A percentile compares a stretch with the other conserved stretches of the same genome.
Conservation (phyloP, 2,329 filamentous ascomycete species). For the Colletotrichum tamarilloi region DNA sequence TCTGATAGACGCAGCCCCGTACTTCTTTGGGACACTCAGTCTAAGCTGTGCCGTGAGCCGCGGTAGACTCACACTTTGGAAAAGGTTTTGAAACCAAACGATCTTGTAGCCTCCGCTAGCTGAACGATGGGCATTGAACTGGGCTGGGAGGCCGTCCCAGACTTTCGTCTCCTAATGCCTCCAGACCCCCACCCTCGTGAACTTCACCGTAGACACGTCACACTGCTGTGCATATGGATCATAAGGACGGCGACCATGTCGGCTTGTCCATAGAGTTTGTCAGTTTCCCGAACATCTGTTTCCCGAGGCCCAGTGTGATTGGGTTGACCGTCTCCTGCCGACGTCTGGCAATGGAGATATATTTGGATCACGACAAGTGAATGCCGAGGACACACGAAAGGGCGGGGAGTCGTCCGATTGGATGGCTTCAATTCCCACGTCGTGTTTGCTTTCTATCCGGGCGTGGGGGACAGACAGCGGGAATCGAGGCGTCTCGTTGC, state of each 20-base stretch:
- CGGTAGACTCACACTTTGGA: background rate
- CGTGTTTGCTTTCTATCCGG: conserved; percentile 20
- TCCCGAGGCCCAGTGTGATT: background rate
- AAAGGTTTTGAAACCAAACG: background rate
- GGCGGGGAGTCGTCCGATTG: conserved; percentile 26
- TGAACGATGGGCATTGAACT: background rate
- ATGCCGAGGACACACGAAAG: background rate
- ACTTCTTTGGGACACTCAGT: background rate
- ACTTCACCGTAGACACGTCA: background rate
- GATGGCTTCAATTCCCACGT: background rate
- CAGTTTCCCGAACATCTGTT: background rate
- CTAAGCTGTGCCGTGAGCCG: background rate
- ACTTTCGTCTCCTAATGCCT: background rate
- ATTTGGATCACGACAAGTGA: conserved; percentile 10
- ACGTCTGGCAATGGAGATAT: background rate
- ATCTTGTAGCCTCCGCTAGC: background rate
- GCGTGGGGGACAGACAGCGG: conserved; percentile 1
- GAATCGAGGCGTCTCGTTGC: conserved; percentile 1
- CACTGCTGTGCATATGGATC: background rate
- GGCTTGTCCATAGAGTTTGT: background rate
- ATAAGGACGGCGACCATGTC: background rate
- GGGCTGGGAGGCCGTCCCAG: background rate
- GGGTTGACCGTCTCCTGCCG: background rate
- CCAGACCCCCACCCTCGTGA: background rate
- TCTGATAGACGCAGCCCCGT: background rate